Evolutionary conservation across 1,139 yeast species (phyloP).

Genomic region (Pichia sp.): DNA sequence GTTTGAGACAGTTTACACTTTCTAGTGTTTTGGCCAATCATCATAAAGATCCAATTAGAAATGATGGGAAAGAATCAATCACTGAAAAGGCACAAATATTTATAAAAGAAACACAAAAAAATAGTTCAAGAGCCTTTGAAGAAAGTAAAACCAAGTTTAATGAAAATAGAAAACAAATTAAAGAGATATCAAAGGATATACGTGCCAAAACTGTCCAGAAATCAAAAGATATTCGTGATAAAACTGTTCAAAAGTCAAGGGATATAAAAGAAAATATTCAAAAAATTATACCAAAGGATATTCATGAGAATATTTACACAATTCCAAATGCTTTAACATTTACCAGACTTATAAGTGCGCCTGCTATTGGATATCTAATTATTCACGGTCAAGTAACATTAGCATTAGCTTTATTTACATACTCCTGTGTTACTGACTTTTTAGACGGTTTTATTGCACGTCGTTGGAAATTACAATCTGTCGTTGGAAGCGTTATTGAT

Average conservation of each 20-base stretch:
- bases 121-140: slow-evolving; percentile 4
- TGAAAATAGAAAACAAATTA: slow-evolving; percentile 4
- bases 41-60: background rate
- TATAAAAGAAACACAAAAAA: slow-evolving; percentile 4
- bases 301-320: slow-evolving; percentile 61
- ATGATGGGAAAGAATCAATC: background rate
- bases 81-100: slow-evolving; percentile 6
- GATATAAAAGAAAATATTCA: slow-evolving; percentile 25
- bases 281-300: slow-evolving; percentile 32
- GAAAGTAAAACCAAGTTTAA: slow-evolving; percentile 3
- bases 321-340: slow-evolving; percentile 80
- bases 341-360: slow-evolving; percentile 73
- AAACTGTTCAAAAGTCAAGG: slow-evolving; percentile 16
- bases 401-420: slow-evolving; percentile 69
- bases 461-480: slow-evolving; percentile 64
- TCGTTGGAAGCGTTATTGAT: slow-evolving; percentile 85
- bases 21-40: background rate
- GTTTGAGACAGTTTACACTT: background rate
- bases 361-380: slow-evolving; percentile 74
- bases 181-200: slow-evolving; percentile 8
- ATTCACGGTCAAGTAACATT: slow-evolving; percentile 50
- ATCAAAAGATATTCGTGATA: slow-evolving; percentile 19
- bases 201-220: background rate
- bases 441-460: slow-evolving; percentile 91
- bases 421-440: slow-evolving; percentile 86